A percentile compares a stretch with the other conserved stretches of the same genome.
phyloP scores from a whole-genome alignment of 2,329 filamentous ascomycete species.

The Fusarium sacchari region DNA sequence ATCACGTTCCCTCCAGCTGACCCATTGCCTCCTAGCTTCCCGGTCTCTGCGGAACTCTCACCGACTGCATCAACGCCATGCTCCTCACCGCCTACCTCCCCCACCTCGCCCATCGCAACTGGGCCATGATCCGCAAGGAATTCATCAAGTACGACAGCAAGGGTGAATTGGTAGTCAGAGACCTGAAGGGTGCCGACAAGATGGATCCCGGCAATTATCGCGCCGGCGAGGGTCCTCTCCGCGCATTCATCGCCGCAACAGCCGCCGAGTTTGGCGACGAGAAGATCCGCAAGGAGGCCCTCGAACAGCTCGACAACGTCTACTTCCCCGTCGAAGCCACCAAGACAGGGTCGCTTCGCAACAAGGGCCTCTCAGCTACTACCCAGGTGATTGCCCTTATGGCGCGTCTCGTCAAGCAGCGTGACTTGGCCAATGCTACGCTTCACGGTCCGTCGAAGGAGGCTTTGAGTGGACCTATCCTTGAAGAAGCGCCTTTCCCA shows the following conservation, averaged over 20 bases:
- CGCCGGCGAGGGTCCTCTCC: background rate
- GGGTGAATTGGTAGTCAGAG: background rate
- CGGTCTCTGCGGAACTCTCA: background rate
- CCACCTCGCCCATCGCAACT: background rate
- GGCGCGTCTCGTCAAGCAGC: background rate
- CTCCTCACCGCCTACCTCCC: background rate
- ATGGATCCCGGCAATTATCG: background rate
- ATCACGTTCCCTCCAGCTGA: background rate
- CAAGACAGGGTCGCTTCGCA: background rate
- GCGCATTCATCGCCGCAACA: background rate
- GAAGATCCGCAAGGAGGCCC: background rate
- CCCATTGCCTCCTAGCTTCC: rapidly evolving
- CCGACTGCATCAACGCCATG: background rate
- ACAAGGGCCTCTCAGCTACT: background rate
- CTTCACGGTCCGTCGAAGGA: background rate
- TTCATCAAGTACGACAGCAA: background rate
- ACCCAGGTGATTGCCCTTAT: background rate
- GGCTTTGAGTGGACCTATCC: background rate
- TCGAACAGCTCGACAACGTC: background rate
- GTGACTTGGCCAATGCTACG: background rate
- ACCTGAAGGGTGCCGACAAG: background rate
- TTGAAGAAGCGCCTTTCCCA: background rate
- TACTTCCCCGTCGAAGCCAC: background rate
- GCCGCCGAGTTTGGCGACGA: background rate
- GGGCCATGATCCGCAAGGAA: background rate